Conservation (phyloP, 2,329 filamentous ascomycete species). For the Claviceps sp. region DNA sequence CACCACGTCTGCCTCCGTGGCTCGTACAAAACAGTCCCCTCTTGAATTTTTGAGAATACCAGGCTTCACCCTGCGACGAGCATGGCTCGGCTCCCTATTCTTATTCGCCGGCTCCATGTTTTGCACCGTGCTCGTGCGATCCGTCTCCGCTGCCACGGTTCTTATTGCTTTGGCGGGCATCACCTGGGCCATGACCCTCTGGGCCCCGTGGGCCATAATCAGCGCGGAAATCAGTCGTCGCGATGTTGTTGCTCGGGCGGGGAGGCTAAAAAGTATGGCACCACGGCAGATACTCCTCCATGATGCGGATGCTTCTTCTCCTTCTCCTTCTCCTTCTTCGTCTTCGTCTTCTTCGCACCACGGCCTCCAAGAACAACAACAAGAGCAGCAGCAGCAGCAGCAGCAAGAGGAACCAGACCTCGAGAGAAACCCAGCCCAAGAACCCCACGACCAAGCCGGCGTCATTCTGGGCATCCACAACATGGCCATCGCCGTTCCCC, state of each 20-base stretch:
- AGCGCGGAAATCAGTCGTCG: conserved; percentile 80
- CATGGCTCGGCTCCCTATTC: conserved; percentile 78
- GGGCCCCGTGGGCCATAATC: conserved; percentile 93
- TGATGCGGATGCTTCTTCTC: not conserved
- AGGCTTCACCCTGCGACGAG: conserved; percentile 72
- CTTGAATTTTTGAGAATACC: conserved; percentile 59
- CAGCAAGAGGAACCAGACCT: conserved; percentile 11
- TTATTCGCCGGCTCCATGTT: conserved; percentile 74
- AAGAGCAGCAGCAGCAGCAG: not conserved
- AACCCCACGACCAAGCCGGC: conserved; percentile 63
- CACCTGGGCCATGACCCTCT: conserved; percentile 83
- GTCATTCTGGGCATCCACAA: conserved; percentile 93
- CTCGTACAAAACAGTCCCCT: conserved; percentile 25
- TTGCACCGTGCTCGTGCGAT: conserved; percentile 64
- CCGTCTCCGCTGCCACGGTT: conserved; percentile 56
- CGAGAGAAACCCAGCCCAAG: conserved; percentile 31
- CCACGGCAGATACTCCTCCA: conserved; percentile 3
- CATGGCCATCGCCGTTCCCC: conserved; percentile 81
- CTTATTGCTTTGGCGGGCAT: conserved; percentile 75
- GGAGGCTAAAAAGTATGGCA: conserved; percentile 14
- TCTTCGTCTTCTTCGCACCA: not conserved
- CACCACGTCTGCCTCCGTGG: too few species aligned
- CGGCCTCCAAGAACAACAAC: not conserved
- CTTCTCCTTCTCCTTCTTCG: not conserved
- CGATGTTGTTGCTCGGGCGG: conserved; percentile 43